Percentiles rank a stretch among this genome's conserved stretches.
Evolutionary conservation across 352 stramenopile species (phyloP).

Genomic region (Chrysophaeum taylorii): DNA sequence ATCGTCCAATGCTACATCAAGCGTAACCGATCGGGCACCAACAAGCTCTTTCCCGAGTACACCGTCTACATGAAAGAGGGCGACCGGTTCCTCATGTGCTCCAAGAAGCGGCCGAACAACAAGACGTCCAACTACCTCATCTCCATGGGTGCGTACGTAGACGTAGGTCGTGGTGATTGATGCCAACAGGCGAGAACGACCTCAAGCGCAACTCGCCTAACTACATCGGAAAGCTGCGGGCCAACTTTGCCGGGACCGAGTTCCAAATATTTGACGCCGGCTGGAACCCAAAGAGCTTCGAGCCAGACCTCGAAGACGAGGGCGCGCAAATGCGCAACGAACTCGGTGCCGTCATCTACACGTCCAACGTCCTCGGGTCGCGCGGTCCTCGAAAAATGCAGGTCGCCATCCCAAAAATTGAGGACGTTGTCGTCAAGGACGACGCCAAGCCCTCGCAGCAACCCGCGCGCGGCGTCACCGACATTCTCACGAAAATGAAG

Average conservation of each 20-base stretch:
- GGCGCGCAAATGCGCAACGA: conserved; percentile 60
- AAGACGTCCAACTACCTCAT: conserved; percentile 93
- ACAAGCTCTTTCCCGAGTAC: conserved; percentile 75
- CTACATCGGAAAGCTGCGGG: conserved; percentile 85
- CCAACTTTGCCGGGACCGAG: conserved; percentile 94
- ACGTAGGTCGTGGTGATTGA: conserved; percentile 6
- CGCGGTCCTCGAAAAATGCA: conserved; percentile 91
- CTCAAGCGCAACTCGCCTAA: conserved; percentile 72
- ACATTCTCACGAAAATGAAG: conserved; percentile 82
- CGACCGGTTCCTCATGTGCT: conserved; percentile 87
- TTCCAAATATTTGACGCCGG: conserved; percentile 89
- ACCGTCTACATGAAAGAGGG: conserved; percentile 65
- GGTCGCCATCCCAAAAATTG: conserved; percentile 71
- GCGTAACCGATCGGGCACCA: conserved; percentile 70
- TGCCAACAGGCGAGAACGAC: conserved; percentile 64
- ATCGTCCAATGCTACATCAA: conserved; percentile 87
- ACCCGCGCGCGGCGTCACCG: conserved; percentile 46
- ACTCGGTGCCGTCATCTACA: conserved; percentile 81
- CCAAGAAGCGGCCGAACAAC: conserved; percentile 89
- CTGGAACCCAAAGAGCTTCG: conserved; percentile 73
- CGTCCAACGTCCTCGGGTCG: conserved; percentile 77
- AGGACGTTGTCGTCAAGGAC: conserved; percentile 41
- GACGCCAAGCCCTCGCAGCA: background rate
- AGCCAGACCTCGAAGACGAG: conserved; percentile 47
- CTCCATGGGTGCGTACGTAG: conserved; percentile 44